phyloP scores from a whole-genome alignment of 2,329 filamentous ascomycete species.

The Fusarium chuoi region DNA sequence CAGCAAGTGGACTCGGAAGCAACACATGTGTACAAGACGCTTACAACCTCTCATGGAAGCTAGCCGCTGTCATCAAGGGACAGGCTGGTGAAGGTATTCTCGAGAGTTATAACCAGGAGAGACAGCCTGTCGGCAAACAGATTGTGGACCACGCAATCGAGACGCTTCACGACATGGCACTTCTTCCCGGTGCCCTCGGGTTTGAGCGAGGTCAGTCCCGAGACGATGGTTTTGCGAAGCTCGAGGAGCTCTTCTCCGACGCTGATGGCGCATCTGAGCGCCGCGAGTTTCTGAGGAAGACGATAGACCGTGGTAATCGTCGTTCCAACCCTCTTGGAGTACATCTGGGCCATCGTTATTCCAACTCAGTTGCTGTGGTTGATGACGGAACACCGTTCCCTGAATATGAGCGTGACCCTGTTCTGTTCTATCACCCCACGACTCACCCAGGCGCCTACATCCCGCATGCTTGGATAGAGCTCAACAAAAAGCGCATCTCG shows the following conservation, averaged over 20 bases:
- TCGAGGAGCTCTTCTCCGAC: conserved; percentile 23
- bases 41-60: conserved; percentile 66
- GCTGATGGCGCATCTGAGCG: conserved; percentile 18
- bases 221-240: conserved; percentile 12
- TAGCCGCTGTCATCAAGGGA: conserved; percentile 55
- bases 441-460: conserved; percentile 69
- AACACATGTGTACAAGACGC: conserved; percentile 69
- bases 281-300: not conserved
- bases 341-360: conserved; percentile 21
- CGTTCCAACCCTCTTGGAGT: conserved; percentile 21
- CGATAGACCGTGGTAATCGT: conserved; percentile 6
- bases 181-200: conserved; percentile 58
- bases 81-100: conserved; percentile 52
- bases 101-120: conserved; percentile 56
- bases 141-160: conserved; percentile 68
- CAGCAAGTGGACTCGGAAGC: conserved; percentile 65
- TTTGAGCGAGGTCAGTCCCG: conserved; percentile 43
- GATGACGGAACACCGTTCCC: conserved; percentile 51
- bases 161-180: conserved; percentile 62
- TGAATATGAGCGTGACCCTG: conserved; percentile 49
- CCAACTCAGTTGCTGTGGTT: conserved; percentile 13
- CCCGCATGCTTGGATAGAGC: conserved; percentile 72
- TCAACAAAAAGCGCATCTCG: conserved; percentile 55
- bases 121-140: conserved; percentile 59
- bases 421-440: conserved; percentile 55